Evolutionary conservation across 305 asterid species (phyloP), one percentile per base, ranked within the genome.

Genomic region (Fraxinus albicans): DNA sequence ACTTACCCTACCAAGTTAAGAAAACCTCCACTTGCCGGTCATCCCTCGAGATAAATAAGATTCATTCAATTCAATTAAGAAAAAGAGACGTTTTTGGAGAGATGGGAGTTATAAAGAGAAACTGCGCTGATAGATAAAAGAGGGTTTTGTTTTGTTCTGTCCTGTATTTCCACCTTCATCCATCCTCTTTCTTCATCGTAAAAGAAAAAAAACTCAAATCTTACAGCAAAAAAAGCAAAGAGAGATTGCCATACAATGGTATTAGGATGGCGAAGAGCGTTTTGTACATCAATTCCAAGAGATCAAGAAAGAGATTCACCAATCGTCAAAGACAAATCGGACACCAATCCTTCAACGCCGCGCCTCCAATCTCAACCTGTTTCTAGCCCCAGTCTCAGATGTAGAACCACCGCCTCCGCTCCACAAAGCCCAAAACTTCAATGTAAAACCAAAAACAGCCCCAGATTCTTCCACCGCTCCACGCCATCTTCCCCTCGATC

Each of bases 401-500:
- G 97, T 79, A 86, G 88, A 78, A 95, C 93, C 40, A n/a, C 91
- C 23, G 79, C 80, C 17, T 36, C 84, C 10, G 58, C 82, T 8
- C 83, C 89, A 4, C 86, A 88, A 67, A 88, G 89, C 79, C 97
- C 97, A 2, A 91, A 82, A 47, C 96, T 92, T 69, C 89, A 88
- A 5, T 94, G 97, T 88, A 90, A 90, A 77, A 93, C 91, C 19
- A 86, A 81, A 55, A 88, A 86, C 77, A 92, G 90, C 79, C 95
- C 93, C 1, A 83, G 92, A 84, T 88, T 93, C 60, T 93, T 91
- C 86, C 79, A 81, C 72, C 92, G 91, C 77, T 93, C 98, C 7
- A 90, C 89, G 3, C 97, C 98, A n/a, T 91, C 98, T 15, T 96
- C 99, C 12, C 98, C 99, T 15, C 92, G 97, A 27, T 92, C 99